phyloP scores from a whole-genome alignment of 257 asterid species.

The Fraxinus americana region DNA sequence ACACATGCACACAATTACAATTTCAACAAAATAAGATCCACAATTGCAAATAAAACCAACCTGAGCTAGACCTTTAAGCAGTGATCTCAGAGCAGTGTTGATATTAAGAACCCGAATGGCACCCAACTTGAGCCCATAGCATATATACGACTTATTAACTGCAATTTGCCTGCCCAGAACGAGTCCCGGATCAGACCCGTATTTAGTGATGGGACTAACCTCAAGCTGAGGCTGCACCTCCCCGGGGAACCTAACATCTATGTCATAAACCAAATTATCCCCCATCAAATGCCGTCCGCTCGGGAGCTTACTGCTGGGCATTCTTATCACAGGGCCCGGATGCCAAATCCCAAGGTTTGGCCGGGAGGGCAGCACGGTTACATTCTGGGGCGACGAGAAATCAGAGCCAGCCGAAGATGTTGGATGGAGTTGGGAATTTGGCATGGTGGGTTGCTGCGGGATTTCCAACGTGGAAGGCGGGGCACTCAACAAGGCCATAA shows the following conservation, averaged over 20 bases:
- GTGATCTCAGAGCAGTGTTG: slow-evolving; percentile 87
- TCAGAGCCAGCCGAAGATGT: slow-evolving; percentile 70
- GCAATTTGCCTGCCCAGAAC: slow-evolving; percentile 97
- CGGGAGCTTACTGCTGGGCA: slow-evolving; percentile 88
- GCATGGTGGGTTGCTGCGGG: slow-evolving; percentile 42
- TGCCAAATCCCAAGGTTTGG: slow-evolving; percentile 44
- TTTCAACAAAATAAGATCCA: not conserved
- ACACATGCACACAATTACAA: not conserved
- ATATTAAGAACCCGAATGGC: slow-evolving; percentile 87
- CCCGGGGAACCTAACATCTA: slow-evolving; percentile 74
- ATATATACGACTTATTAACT: slow-evolving; percentile 84
- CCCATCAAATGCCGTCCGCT: slow-evolving; percentile 86
- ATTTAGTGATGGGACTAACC: slow-evolving; percentile 97
- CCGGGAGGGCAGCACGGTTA: slow-evolving; percentile 33
- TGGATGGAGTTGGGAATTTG: slow-evolving; percentile 50
- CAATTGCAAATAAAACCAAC: slow-evolving; percentile 38
- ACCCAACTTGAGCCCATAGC: slow-evolving; percentile 90
- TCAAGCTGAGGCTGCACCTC: slow-evolving; percentile 99
- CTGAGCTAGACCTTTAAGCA: slow-evolving; percentile 93
- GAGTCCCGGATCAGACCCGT: slow-evolving; percentile 91
- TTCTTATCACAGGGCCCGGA: slow-evolving; percentile 61
- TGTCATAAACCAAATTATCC: slow-evolving; percentile 64
- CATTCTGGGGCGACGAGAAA: slow-evolving; percentile 38
- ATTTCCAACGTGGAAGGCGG: slow-evolving; percentile 53
- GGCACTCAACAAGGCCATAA: slow-evolving; percentile 93